Percentiles rank a stretch among this genome's conserved stretches.
Evolutionary conservation across 2,329 filamentous ascomycete species (phyloP).

Genomic region (Scleromitrula shiraiana): DNA sequence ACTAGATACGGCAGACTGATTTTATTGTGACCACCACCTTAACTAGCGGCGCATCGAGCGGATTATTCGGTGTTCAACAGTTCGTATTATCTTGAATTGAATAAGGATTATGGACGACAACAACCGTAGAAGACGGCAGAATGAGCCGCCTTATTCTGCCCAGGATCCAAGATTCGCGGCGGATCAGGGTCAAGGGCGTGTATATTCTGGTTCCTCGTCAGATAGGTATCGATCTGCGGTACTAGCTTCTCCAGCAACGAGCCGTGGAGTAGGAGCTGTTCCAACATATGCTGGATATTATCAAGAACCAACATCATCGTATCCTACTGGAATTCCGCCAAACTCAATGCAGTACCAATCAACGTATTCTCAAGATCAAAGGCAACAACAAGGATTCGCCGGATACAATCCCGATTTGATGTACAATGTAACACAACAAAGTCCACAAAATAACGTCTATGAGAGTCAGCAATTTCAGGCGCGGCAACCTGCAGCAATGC

Average conservation of each 20-base stretch:
- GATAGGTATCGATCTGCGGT: slow-evolving; percentile 43
- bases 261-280: slow-evolving; percentile 39
- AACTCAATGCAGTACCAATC: slow-evolving; percentile 33
- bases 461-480: slow-evolving; percentile 69
- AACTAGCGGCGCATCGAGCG: slow-evolving; percentile 57
- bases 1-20: slow-evolving; percentile 50
- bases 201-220: slow-evolving; percentile 20
- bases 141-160: slow-evolving; percentile 60
- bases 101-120: slow-evolving; percentile 69
- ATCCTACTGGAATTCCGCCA: slow-evolving; percentile 32
- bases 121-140: slow-evolving; percentile 64
- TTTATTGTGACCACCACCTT: slow-evolving; percentile 52
- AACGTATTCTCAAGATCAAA: slow-evolving; percentile 42
- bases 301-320: slow-evolving; percentile 43
- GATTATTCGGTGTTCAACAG: slow-evolving; percentile 50
- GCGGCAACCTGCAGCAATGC: slow-evolving; percentile 69
- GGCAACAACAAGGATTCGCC: slow-evolving; percentile 45
- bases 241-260: slow-evolving; percentile 37
- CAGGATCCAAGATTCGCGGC: slow-evolving; percentile 45
- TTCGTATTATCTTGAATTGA: slow-evolving; percentile 38
- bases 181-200: slow-evolving; percentile 23
- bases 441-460: slow-evolving; percentile 58
- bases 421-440: slow-evolving; percentile 67
- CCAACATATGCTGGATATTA: slow-evolving; percentile 52
- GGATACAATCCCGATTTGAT: slow-evolving; percentile 62